Evolutionary conservation across 1,284 basidiomycete genomes (phyloP).

Genomic region (Lentinula novae-zelandiae): DNA sequence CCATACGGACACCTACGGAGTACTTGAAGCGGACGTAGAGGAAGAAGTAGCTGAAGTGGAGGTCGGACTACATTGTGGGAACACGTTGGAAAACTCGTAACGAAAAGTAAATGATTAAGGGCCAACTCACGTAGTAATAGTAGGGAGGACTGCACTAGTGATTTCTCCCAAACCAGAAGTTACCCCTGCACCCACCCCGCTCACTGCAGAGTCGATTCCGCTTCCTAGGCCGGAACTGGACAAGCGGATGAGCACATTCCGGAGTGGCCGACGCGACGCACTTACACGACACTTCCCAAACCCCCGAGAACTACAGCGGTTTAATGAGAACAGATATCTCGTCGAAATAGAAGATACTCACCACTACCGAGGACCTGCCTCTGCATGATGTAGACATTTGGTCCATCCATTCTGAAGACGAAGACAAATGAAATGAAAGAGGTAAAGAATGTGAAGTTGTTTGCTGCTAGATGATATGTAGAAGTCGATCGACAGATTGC

Average conservation of each 20-base stretch:
- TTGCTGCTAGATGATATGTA: neutral
- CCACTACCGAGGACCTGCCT: slow-evolving; percentile 30
- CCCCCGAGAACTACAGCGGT: slow-evolving; percentile 15
- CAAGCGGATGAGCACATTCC: neutral
- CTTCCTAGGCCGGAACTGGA: slow-evolving; percentile 4
- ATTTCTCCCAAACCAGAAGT: slow-evolving; percentile 14
- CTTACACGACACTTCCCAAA: slow-evolving; percentile 6
- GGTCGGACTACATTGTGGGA: neutral
- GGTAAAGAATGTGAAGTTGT: slow-evolving; percentile 18
- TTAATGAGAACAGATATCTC: neutral
- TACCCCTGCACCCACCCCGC: slow-evolving; percentile 15
- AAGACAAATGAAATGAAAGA: slow-evolving; percentile 15
- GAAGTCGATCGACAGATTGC: neutral
- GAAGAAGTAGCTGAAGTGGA: slow-evolving; percentile 5
- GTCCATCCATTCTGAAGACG: slow-evolving; percentile 11
- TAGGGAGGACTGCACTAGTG: slow-evolving; percentile 19
- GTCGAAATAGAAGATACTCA: slow-evolving; percentile 1
- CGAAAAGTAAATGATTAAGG: neutral
- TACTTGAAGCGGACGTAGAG: slow-evolving; percentile 1
- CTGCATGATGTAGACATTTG: slow-evolving; percentile 21
- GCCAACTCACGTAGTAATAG: slow-evolving; percentile 2
- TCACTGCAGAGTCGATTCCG: slow-evolving; percentile 9
- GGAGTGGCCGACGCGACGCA: neutral
- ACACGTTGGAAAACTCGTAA: neutral
- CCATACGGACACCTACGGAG: neutral